Conservation (phyloP, 177 flowering plant species). For the Tripterygium wilfordii region DNA sequence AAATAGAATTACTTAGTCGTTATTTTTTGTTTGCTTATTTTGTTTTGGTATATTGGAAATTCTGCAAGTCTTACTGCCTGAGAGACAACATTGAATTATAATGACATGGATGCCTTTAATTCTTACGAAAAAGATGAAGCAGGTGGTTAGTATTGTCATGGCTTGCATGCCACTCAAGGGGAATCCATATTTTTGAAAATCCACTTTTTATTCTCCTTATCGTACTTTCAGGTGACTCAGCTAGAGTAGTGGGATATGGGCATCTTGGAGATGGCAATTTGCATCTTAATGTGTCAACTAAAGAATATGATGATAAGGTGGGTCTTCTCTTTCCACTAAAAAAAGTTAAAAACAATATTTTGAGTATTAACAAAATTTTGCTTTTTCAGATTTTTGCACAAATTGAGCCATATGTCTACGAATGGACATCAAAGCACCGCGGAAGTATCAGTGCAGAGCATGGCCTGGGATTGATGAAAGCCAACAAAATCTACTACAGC, state of each 20-base stretch:
- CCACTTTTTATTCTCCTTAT: no score
- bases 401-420: slow-evolving; percentile 97
- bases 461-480: slow-evolving; percentile 96
- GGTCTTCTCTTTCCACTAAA: slow-evolving; percentile 30
- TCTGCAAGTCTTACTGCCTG: no score
- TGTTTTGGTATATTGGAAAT: no score
- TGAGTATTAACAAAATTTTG: no score
- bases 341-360: slow-evolving; percentile 63
- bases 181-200: no score
- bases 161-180: no score
- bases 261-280: slow-evolving; percentile 98
- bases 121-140: no score
- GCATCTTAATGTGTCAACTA: slow-evolving; percentile 83
- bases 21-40: no score
- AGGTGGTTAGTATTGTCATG: no score
- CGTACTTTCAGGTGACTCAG: slow-evolving; percentile 1
- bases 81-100: no score
- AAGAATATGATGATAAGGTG: slow-evolving; percentile 20
- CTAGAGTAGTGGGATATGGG: slow-evolving; percentile 49
- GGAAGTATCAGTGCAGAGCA: slow-evolving; percentile 99
- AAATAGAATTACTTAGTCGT: no score
- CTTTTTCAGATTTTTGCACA: slow-evolving; percentile 76
- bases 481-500: slow-evolving; percentile 82
- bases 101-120: no score
- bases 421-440: slow-evolving; percentile 85